Evolutionary conservation across 495 filamentous ascomycete species (phyloP), one percentile per base, ranked within the genome.

Genomic region (Aspergillus sparsus): DNA sequence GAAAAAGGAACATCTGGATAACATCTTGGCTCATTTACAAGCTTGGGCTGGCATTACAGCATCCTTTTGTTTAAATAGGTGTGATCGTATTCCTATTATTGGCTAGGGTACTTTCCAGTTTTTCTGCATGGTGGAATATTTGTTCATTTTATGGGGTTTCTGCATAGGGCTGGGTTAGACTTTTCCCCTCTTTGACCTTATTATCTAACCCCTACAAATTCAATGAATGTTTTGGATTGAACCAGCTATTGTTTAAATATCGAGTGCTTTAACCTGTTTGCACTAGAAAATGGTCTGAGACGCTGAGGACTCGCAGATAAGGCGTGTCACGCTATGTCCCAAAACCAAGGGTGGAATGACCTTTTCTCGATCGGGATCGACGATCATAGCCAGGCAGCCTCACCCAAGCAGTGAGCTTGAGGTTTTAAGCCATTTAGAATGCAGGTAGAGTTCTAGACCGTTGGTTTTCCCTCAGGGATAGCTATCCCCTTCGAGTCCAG

Each of bases 361-460:
- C 57, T 45, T 32, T 39, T 59, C 10, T 35, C 50, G 50, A 60
- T 32, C 58, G 32, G 51, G 41, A 60, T 54, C 58, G 58, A 33
- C 58, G 51, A 60, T 37, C 58, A 60, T 41, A 16, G 39, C 16
- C 52, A 27, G 32, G 35, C 21, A 51, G 18, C 49, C 36, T 47
- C 55, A 63, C 50, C 56, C 50, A 39, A 34, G 34, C 58, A 27
- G 18, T 41, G 27, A 54, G 32, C 5, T 18, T 42, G 42, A 27
- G 27, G n/a, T 47, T 49, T 37, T 33, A 34, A 33, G 11, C 44
- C 12, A 44, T 60, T 35, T 18, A 49, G 33, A 50, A 41, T 41
- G 21, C 21, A 63, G 33, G 31, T 53, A 35, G 37, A 54, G 65
- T 63, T 73, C 72, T 75, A 73, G 72, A 71, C 70, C 70, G n/a